Evolutionary conservation across 108 stramenopile species (phyloP).

Genomic region (Nannochloropsis oceanica): DNA sequence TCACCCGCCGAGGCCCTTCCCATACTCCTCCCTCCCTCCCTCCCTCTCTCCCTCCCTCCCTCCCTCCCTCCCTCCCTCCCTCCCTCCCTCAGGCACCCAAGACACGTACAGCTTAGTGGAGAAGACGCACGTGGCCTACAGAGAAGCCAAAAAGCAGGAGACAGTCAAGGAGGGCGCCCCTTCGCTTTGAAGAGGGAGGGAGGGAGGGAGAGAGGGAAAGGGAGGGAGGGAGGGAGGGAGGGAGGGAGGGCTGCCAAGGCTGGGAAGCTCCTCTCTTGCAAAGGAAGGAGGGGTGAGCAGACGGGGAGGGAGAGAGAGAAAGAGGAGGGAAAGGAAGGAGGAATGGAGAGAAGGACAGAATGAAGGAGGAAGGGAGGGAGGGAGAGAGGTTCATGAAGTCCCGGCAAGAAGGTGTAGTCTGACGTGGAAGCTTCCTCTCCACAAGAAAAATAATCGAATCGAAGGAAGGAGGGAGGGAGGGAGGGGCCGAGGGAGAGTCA

Average conservation of each 20-base stretch:
- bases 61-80: background rate
- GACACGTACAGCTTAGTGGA: background rate
- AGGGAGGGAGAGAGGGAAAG: background rate
- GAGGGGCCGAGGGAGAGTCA: too few relatives aligned
- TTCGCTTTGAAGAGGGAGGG: background rate
- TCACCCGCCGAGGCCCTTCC: background rate
- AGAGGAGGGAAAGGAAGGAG: background rate
- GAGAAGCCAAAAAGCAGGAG: background rate
- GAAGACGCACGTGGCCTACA: background rate
- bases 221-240: background rate
- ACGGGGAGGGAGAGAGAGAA: background rate
- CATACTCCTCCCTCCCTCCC: background rate
- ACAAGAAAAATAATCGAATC: too few relatives aligned
- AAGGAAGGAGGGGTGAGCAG: background rate
- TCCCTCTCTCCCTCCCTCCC: background rate
- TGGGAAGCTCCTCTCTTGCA: background rate
- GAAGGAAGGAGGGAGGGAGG: too few relatives aligned
- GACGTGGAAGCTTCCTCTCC: too few relatives aligned
- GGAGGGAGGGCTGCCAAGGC: background rate
- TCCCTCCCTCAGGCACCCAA: background rate
- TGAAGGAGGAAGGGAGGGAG: background rate
- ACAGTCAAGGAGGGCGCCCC: background rate
- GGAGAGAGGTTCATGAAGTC: background rate
- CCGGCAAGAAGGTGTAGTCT: too few relatives aligned
- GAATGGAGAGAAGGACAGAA: background rate